Conservation (phyloP, 306 rosid species). For the Medicago arabica region DNA sequence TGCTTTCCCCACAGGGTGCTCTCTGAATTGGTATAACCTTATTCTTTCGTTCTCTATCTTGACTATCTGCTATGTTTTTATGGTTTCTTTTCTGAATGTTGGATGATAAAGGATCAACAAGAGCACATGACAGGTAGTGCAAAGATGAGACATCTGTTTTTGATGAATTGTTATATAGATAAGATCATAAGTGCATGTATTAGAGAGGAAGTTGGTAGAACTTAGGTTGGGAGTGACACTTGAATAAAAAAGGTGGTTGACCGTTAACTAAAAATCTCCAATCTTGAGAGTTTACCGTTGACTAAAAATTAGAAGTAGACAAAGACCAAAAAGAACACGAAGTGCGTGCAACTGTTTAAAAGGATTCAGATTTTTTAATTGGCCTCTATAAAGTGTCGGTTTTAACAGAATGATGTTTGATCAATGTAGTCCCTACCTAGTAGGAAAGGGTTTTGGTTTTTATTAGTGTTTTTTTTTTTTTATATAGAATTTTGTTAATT, state of each 20-base stretch:
- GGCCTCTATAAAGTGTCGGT: not conserved
- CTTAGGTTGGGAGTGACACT: not conserved
- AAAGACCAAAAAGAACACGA: not conserved
- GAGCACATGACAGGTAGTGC: not conserved
- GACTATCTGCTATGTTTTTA: slow-evolving; percentile 7
- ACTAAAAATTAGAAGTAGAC: slow-evolving; percentile 17
- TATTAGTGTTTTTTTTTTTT: slow-evolving; percentile 3
- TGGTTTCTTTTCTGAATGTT: slow-evolving; percentile 9
- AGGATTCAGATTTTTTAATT: slow-evolving; percentile 1
- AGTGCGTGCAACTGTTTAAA: slow-evolving; percentile 13
- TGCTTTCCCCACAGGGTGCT: slow-evolving; percentile 99
- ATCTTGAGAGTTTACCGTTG: not conserved
- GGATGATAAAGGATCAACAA: not conserved
- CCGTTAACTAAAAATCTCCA: not conserved
- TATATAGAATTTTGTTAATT: slow-evolving; percentile 15
- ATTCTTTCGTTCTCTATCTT: slow-evolving; percentile 3
- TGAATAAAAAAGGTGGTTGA: not conserved
- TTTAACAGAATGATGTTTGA: not conserved
- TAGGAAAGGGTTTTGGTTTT: not conserved
- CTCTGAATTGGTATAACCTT: slow-evolving; percentile 78
- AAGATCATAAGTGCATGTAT: not conserved
- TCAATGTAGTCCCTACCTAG: not conserved
- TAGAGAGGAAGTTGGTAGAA: not conserved
- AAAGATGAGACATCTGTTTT: not conserved
- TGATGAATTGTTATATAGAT: not conserved